Conservation (phyloP, 2,329 filamentous ascomycete genomes). For the Talaromyces pinophilus region DNA sequence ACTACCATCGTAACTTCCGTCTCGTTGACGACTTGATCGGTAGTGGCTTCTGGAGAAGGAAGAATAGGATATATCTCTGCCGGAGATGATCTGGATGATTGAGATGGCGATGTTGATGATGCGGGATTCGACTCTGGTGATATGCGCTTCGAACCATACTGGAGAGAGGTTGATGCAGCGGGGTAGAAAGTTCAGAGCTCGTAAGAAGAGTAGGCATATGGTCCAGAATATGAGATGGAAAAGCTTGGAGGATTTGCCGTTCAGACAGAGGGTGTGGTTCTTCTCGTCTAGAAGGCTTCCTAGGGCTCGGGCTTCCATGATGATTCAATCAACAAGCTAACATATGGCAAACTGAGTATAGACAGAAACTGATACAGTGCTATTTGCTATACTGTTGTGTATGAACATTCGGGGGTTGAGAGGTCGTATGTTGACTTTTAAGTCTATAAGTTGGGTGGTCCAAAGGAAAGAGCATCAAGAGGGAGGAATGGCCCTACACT, state of each 20-base stretch:
- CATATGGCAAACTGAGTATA: conserved; percentile 1
- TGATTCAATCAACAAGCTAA: conserved; percentile 5
- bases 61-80: background rate
- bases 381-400: conserved; percentile 10
- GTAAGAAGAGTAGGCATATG: conserved; percentile 17
- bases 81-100: conserved; percentile 16
- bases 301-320: conserved; percentile 11
- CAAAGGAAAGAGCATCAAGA: conserved; percentile 3
- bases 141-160: background rate
- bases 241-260: conserved; percentile 14
- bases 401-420: background rate
- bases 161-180: background rate
- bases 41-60: background rate
- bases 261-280: conserved; percentile 9
- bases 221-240: conserved; percentile 13
- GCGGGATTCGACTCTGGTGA: conserved; percentile 11
- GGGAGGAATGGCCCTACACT: background rate
- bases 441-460: too few species aligned
- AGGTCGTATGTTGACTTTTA: background rate
- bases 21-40: conserved; percentile 3
- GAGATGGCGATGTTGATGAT: conserved; percentile 16
- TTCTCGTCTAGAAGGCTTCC: conserved; percentile 14
- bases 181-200: background rate
- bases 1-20: conserved; percentile 8
- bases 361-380: background rate